A percentile compares a stretch with the other conserved stretches of the same genome.
phyloP scores from a whole-genome alignment of 176 grass and related monocot genomes.

The Guadua angustifolia region DNA sequence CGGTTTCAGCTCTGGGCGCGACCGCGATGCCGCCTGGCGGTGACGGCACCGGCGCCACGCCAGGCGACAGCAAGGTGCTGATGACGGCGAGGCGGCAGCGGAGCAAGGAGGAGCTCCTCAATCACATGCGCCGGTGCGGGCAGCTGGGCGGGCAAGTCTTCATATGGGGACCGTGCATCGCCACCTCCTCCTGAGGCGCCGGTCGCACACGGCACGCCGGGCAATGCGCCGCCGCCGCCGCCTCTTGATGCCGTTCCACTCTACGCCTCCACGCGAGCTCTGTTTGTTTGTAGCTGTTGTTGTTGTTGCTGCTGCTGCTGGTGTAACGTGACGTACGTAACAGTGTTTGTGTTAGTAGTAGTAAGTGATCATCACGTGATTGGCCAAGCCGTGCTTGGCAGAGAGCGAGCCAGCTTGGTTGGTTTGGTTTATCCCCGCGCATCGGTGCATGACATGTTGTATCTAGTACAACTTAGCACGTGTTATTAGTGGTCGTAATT shows the following conservation, averaged over 20 bases:
- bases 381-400: constrained; percentile 31
- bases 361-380: constrained; percentile 48
- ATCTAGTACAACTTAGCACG: constrained; percentile 34
- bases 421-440: constrained; percentile 41
- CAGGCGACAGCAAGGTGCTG: constrained; percentile 71
- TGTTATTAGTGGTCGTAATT: constrained; percentile 30
- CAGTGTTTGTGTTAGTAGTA: constrained; percentile 36
- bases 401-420: constrained; percentile 5
- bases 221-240: not conserved
- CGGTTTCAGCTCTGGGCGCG: constrained; percentile 39
- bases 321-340: constrained; percentile 45
- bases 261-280: constrained; percentile 3
- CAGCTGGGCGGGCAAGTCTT: constrained; percentile 66
- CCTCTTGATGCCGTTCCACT: constrained; percentile 12
- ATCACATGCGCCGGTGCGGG: constrained; percentile 74
- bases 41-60: constrained; percentile 49
- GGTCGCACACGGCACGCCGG: not conserved
- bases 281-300: constrained; percentile 33
- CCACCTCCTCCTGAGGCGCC: constrained; percentile 60
- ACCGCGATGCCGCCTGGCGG: not conserved
- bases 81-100: constrained; percentile 69
- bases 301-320: constrained; percentile 3
- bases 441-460: constrained; percentile 40
- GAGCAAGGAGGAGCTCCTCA: constrained; percentile 71
- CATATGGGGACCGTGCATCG: constrained; percentile 76